Base-by-base conservation (phyloP, 306 rosid genomes). In the Pterocarpus macrocarpus region DNA sequence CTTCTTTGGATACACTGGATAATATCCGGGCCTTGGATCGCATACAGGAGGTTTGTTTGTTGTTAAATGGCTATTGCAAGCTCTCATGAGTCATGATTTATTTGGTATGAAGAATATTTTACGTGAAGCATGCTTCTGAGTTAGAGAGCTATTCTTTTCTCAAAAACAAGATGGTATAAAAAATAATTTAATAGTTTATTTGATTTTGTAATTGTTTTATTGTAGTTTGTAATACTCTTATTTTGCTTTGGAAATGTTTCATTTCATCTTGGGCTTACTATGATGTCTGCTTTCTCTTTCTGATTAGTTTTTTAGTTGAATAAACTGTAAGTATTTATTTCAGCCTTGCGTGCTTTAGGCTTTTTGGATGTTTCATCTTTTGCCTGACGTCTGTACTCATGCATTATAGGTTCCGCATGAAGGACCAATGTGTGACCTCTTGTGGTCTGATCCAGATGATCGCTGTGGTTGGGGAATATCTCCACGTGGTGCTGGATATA, bases 391-490 rank as follows among this genome's bases (percentile, higher is more conserved):
- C 55, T 41, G 55, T 62, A 35, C 55, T 49, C 64, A 55, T 71
- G 80, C 76, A 28, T 75, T 82, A 41, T 84, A 95, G 99, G 97
- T 93, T 85, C 99, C 99, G 7, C 99, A 95, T 50, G 99, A 95
- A 90, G 99, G 99, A 75, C 99, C 99, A 2, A 95, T 95, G 99
- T 95, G 99, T 67, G 99, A 95, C 69, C 97, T 95, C 71, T 87
- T 95, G 75, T 95, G 99, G 99, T 95, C 99, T 71, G 99, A 95
- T 87, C 99, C 99, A 11, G 99, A 95, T 77, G 99, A 95, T 82
- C 97, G 99, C 11, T 95, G 99, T 83, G 99, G 99, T 77, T 95
- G 99, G 99, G 99, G 99, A 82, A 95, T 95, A 87, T 95, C 99
- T 67, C 98, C 99, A 13, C 98, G 99, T 67, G 99, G 99, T 64